These are phyloP conservation scores for Fulvia fulva DNA, from an alignment of 2,329 filamentous ascomycete species.

Conservation along the genomic window DNA sequence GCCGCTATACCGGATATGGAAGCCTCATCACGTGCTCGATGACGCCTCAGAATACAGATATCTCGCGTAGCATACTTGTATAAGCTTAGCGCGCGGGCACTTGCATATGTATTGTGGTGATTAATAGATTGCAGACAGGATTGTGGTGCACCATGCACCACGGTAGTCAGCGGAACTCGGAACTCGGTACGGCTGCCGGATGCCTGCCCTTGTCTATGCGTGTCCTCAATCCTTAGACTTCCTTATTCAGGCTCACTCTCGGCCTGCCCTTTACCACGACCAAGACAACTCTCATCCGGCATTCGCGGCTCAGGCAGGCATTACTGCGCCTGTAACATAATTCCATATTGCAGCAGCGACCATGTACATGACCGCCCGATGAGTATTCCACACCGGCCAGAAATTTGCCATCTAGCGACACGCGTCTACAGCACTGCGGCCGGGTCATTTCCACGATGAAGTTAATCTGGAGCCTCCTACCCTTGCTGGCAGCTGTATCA, in stretches of 20 bases:
- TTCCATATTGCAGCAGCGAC: not conserved
- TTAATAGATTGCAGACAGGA: no score
- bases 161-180: not conserved
- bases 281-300: not conserved
- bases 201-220: no score
- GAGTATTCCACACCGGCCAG: not conserved
- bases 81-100: no score
- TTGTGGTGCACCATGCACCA: no score
- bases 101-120: no score
- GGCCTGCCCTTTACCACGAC: not conserved
- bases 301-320: not conserved
- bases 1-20: no score
- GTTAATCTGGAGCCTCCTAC: not conserved
- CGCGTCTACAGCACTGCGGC: not conserved
- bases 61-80: no score
- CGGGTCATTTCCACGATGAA: constrained; percentile 5
- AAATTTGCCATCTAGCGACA: not conserved
- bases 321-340: not conserved
- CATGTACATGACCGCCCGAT: not conserved
- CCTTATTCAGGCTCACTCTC: not conserved
- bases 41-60: no score
- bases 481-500: constrained; percentile 2
- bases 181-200: not conserved
- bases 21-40: no score
- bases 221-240: no score